Evolutionary conservation across 2,329 filamentous ascomycete genomes (phyloP).

Genomic region (Pyrenophora teres): DNA sequence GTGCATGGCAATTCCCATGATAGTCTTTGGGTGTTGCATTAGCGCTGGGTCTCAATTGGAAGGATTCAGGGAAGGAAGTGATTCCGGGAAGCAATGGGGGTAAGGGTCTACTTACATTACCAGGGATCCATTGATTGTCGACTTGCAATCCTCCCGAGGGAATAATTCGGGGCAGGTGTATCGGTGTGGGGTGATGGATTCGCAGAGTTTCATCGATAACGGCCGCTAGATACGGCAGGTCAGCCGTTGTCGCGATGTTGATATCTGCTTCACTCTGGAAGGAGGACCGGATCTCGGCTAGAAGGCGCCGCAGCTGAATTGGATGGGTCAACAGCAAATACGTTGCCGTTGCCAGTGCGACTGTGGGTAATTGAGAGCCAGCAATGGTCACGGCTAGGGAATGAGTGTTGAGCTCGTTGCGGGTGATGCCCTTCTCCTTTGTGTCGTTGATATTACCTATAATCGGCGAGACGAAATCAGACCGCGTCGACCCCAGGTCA

Average conservation of each 20-base stretch:
- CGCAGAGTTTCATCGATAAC: background rate
- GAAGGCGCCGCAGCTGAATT: background rate
- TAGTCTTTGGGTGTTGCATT: background rate
- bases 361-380: background rate
- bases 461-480: background rate
- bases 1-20: slow-evolving; percentile 3
- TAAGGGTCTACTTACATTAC: background rate
- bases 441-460: slow-evolving; percentile 3
- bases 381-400: background rate
- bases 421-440: slow-evolving; percentile 4
- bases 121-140: no score
- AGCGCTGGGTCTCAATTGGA: background rate
- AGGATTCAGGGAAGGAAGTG: background rate
- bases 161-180: background rate
- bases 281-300: background rate
- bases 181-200: background rate
- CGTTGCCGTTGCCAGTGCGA: background rate
- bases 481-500: background rate
- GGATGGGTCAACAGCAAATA: background rate
- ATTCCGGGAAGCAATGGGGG: no score
- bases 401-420: slow-evolving; percentile 2
- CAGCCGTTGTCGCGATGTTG: background rate
- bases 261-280: background rate
- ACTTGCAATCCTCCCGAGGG: background rate
- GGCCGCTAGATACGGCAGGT: background rate